A percentile compares a stretch with the other conserved stretches of the same genome.
These are phyloP conservation scores for Annona cherimola DNA, from an alignment of 164 flowering plant species.

Conservation along the genomic window DNA sequence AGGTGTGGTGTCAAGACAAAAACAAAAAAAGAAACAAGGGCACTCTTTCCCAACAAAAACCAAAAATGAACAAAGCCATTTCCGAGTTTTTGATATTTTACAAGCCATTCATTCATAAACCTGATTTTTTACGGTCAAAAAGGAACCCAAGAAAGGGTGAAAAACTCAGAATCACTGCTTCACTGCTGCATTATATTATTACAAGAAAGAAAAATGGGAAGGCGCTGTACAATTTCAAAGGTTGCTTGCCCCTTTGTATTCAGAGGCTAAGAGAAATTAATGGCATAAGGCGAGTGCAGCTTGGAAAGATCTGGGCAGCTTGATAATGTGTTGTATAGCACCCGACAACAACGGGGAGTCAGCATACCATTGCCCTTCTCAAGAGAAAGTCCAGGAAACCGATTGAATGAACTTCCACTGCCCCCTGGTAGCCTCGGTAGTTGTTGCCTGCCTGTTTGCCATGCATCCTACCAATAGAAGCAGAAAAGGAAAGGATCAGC, in stretches of 20 bases:
- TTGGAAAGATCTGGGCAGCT: conserved; percentile 10
- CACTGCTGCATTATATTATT: not conserved
- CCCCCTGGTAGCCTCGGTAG: conserved; percentile 7
- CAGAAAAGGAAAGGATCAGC: not conserved
- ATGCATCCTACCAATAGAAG: conserved; percentile 25
- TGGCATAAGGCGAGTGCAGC: conserved; percentile 16
- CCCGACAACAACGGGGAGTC: conserved; percentile 9
- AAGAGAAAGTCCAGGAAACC: conserved; percentile 10
- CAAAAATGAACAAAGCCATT: too few relatives aligned
- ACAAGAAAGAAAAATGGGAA: not conserved
- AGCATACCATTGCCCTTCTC: conserved; percentile 12
- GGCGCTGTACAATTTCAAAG: conserved; percentile 23
- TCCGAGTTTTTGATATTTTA: too few relatives aligned
- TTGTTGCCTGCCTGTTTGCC: conserved; percentile 17
- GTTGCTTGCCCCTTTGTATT: not conserved
- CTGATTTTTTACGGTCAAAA: too few relatives aligned
- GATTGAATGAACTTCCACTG: conserved; percentile 12
- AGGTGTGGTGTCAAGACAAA: too few relatives aligned
- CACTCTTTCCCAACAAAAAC: too few relatives aligned
- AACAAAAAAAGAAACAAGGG: too few relatives aligned
- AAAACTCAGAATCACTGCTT: conserved; percentile 5
- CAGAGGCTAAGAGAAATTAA: conserved; percentile 8
- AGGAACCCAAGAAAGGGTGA: not conserved
- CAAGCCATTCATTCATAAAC: too few relatives aligned
- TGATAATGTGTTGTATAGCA: conserved; percentile 7